Conservation (phyloP, 1,284 basidiomycete genomes). For the Anthracocystis panici-leucophaei region DNA sequence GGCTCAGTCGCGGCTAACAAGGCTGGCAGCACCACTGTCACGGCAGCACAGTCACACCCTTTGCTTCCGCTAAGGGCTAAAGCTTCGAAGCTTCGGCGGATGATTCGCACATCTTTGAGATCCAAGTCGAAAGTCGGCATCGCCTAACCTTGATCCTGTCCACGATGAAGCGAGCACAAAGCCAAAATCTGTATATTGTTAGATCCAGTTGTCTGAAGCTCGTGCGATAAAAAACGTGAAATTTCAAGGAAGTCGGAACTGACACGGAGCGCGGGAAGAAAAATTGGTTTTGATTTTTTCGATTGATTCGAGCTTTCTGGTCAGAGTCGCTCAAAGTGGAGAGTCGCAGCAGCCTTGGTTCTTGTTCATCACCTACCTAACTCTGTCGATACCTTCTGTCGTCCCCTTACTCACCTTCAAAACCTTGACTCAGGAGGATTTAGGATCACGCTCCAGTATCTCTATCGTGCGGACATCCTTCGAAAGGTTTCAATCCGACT, state of each 20-base stretch:
- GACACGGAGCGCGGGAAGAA: conserved; percentile 4
- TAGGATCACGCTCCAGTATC: too few species aligned
- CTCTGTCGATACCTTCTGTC: background rate
- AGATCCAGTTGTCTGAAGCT: background rate
- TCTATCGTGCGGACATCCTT: background rate
- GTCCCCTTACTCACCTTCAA: background rate
- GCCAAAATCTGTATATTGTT: background rate
- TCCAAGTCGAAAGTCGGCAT: too few species aligned
- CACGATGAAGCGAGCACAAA: background rate
- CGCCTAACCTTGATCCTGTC: background rate
- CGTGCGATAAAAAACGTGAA: background rate
- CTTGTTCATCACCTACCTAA: background rate
- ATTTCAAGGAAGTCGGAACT: conserved; percentile 7
- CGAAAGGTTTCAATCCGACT: background rate
- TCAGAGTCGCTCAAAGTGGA: background rate
- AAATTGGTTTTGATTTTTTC: conserved; percentile 8
- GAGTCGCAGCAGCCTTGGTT: conserved; percentile 5
- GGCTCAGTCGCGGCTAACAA: too few species aligned
- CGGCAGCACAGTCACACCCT: too few species aligned
- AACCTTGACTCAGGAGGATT: background rate
- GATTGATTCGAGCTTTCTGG: conserved; percentile 1
- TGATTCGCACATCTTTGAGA: too few species aligned
- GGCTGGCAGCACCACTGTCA: too few species aligned
- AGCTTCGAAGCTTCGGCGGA: too few species aligned
- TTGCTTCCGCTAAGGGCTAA: too few species aligned